Percentiles rank a stretch among this genome's conserved stretches.
These are phyloP conservation scores for Globisporangium solare DNA, from an alignment of 352 stramenopile genomes.

Conservation along the genomic window DNA sequence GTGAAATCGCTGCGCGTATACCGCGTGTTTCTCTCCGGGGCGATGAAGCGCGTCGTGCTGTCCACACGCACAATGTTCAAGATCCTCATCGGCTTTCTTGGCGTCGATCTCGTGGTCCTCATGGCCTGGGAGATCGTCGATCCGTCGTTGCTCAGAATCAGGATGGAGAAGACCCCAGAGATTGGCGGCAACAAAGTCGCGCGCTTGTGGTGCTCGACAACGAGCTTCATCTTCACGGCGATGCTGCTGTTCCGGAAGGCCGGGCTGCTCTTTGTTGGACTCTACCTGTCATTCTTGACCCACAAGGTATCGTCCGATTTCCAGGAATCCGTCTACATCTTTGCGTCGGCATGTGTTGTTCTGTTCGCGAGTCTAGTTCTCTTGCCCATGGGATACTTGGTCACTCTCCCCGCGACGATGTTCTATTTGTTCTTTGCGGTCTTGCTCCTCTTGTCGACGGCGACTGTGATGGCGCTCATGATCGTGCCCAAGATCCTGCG, in stretches of 20 bases:
- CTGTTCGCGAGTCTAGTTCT: constrained; percentile 22
- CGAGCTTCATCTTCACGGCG: constrained; percentile 31
- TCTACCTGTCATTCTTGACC: constrained; percentile 58
- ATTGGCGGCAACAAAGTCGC: not conserved
- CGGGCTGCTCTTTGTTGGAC: constrained; percentile 32
- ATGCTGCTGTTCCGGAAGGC: constrained; percentile 58
- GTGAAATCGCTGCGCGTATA: constrained; percentile 11
- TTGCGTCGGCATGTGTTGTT: constrained; percentile 19
- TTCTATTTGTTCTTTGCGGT: constrained; percentile 22
- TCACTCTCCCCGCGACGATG: constrained; percentile 15
- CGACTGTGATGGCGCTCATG: constrained; percentile 25
- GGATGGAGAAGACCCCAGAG: not conserved
- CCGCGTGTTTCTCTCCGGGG: constrained; percentile 33
- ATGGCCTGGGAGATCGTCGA: constrained; percentile 14
- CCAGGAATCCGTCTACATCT: constrained; percentile 29
- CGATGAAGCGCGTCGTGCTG: constrained; percentile 40
- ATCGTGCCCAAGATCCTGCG: constrained; percentile 16
- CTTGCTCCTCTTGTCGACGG: constrained; percentile 15
- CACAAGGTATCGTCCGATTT: constrained; percentile 41
- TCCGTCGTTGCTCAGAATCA: not conserved
- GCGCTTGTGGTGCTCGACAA: too few relatives aligned
- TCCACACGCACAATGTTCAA: constrained; percentile 39
- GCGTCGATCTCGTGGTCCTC: constrained; percentile 32
- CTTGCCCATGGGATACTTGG: constrained; percentile 25
- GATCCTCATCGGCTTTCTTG: constrained; percentile 28